Evolutionary conservation across 768 basidiomycete genomes (phyloP), one percentile per base, ranked within the genome.

Genomic region (Imleria badia): DNA sequence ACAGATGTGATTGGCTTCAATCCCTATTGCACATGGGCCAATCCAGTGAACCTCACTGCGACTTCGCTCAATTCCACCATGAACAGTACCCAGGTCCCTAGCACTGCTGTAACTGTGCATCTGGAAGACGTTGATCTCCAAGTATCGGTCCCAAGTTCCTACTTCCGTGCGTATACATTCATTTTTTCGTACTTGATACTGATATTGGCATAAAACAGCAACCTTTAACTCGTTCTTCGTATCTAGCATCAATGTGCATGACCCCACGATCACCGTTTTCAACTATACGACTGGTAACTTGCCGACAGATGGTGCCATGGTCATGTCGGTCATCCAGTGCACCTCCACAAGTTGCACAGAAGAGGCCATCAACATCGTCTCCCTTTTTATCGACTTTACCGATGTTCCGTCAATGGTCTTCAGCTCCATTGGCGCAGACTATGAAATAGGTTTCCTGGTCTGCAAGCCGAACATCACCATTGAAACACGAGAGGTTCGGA

Each of bases 391-490:
- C 6, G 9, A 61, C 42, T 53, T 61, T n/a, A 57, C 60, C 6
- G 15, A 53, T 6, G 14, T 61, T 14, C 60, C 60, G 0, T 60
- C 58, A 1, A 22, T 60, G 54, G n/a, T 4, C 1, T 60, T 60
- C 26, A 56, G 51, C 29, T 20, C 59, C n/a, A n/a, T 56, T 15
- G 56, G 42, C 19, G 45, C 54, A 10, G 55, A 58, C 40, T 68
- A 57, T 6, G 36, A 67, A n/a, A 1, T 66, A 3, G 51, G 49
- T 11, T 66, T 68, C 50, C 52, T 66, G 20, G 53, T 53, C 15
- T 66, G 66, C 48, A 64, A 64, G 36, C 65, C 66, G 1, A 62
- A 67, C 15, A 48, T 60, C 20, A 57, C 52, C 2, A 56, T 66
- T 5, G 58, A 67, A 49, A 64, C 61, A 13, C 58, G 66, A 14